These are phyloP conservation scores for Globisporangium orthogonon DNA, from an alignment of 352 stramenopile genomes.

Conservation along the genomic window DNA sequence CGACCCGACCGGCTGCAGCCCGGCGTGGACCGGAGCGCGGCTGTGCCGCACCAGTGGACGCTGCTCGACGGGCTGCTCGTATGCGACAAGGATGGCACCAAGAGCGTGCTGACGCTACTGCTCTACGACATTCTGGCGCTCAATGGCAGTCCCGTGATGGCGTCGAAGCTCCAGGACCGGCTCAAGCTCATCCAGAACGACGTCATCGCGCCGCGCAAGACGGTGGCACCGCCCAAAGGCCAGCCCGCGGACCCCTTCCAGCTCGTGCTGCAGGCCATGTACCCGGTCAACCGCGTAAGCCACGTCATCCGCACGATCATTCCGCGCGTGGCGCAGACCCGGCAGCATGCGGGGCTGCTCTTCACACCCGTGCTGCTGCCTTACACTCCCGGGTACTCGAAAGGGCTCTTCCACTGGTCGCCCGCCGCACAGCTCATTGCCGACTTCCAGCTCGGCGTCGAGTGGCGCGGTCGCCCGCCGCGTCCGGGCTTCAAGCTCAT, in stretches of 20 bases:
- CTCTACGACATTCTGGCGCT: slow-evolving; percentile 83
- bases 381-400: slow-evolving; percentile 72
- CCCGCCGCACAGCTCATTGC: slow-evolving; percentile 44
- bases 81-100: slow-evolving; percentile 70
- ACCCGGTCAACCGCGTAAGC: slow-evolving; percentile 63
- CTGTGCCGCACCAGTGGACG: slow-evolving; percentile 85
- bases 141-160: slow-evolving; percentile 79
- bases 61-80: slow-evolving; percentile 81
- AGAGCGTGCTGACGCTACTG: slow-evolving; percentile 68
- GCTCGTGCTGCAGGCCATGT: slow-evolving; percentile 82
- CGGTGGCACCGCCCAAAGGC: slow-evolving; percentile 61
- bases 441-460: slow-evolving; percentile 77
- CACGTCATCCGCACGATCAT: slow-evolving; percentile 77
- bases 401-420: slow-evolving; percentile 74
- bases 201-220: slow-evolving; percentile 80
- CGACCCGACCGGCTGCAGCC: slow-evolving; percentile 70
- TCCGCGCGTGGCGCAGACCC: slow-evolving; percentile 60
- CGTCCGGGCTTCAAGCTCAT: slow-evolving; percentile 83
- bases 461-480: slow-evolving; percentile 69
- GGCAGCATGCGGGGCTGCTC: slow-evolving; percentile 68
- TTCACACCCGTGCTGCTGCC: slow-evolving; percentile 76
- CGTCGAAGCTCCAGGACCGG: slow-evolving; percentile 78
- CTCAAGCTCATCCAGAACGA: slow-evolving; percentile 89
- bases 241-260: slow-evolving; percentile 78
- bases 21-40: slow-evolving; percentile 57